These are phyloP conservation scores for Phoma sp. DNA, from an alignment of 2,329 filamentous ascomycete species.

Conservation along the genomic window DNA sequence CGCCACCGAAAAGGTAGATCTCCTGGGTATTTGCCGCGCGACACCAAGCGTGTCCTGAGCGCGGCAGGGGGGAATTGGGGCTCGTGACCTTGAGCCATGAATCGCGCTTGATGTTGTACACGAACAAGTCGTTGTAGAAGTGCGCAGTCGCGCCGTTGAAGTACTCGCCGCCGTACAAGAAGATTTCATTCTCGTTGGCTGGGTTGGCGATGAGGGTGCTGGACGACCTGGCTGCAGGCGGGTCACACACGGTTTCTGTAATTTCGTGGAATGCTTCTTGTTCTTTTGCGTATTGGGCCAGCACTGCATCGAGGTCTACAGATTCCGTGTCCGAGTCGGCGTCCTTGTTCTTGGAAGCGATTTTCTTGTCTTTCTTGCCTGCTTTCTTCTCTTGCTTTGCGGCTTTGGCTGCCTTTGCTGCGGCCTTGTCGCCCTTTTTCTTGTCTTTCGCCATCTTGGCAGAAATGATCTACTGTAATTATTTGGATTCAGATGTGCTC, in stretches of 20 bases:
- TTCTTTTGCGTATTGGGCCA: slow-evolving; percentile 87
- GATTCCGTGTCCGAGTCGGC: slow-evolving; percentile 91
- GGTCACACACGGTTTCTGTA: slow-evolving; percentile 75
- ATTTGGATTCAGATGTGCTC: neutral
- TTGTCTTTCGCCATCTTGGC: slow-evolving; percentile 59
- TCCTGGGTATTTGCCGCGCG: slow-evolving; percentile 83
- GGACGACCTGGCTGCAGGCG: slow-evolving; percentile 79
- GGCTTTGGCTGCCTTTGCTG: slow-evolving; percentile 59
- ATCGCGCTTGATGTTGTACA: slow-evolving; percentile 79
- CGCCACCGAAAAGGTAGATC: slow-evolving; percentile 92
- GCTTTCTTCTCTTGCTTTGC: slow-evolving; percentile 89
- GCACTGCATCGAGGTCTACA: slow-evolving; percentile 88
- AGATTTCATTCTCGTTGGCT: slow-evolving; percentile 82
- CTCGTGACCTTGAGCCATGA: slow-evolving; percentile 91
- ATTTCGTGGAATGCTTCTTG: slow-evolving; percentile 95
- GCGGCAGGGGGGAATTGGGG: slow-evolving; percentile 87
- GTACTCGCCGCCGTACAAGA: slow-evolving; percentile 94
- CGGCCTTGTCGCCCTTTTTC: slow-evolving; percentile 56
- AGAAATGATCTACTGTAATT: neutral
- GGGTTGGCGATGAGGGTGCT: slow-evolving; percentile 85
- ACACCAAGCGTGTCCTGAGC: slow-evolving; percentile 94
- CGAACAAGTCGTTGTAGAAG: slow-evolving; percentile 71
- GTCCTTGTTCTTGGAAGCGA: slow-evolving; percentile 71
- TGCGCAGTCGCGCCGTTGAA: slow-evolving; percentile 87
- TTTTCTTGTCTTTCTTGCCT: slow-evolving; percentile 75